Evolutionary conservation across 306 rosid species (phyloP), one percentile per base, ranked within the genome.

Genomic region (Amphicarpaea edgeworthii): DNA sequence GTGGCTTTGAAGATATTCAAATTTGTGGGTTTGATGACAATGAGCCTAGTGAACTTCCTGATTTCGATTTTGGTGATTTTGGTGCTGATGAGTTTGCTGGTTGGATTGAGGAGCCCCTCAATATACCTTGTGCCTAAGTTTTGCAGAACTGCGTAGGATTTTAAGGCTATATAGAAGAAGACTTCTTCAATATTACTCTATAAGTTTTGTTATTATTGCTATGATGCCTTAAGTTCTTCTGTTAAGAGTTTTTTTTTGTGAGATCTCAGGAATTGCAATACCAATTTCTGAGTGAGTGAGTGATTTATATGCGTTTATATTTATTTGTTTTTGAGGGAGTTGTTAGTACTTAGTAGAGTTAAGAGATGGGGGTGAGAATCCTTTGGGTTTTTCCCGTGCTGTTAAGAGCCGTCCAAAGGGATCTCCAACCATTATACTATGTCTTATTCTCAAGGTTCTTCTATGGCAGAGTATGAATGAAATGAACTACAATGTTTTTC

Each of bases 341-440:
- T 57, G 40, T 3, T 59, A 17, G 3, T 1, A 2, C 32, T 3
- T 59, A 17, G 3, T 1, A 7, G 20, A 30, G 42, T 59, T 30
- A 59, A 28, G 81, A 73, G 81, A 60, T 45, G 40, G 26, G 7
- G 7, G 43, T 40, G 64, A 37, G 79, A 50, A 42, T 49, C 77
- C 77, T 81, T 75, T 85, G 93, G 92, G 87, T 89, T 91, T 91
- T 91, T 89, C 79, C 79, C 69, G 89, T 84, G 92, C 94, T 86
- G 20, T 50, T 63, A 12, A 72, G 85, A 91, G 97, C 92, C 82
- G 88, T 87, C 93, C 94, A 60, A 74, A 82, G 83, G 85, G 57
- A 65, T 81, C 78, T 74, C 17, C 4, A 26, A 42, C 16, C 23
- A 24, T 54, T 2, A 12, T 62, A 34, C 3, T 12, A 47, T 42